These are phyloP conservation scores for Plasmodium berghei DNA, from an alignment of 169 alveolate species.

Conservation along the genomic window DNA sequence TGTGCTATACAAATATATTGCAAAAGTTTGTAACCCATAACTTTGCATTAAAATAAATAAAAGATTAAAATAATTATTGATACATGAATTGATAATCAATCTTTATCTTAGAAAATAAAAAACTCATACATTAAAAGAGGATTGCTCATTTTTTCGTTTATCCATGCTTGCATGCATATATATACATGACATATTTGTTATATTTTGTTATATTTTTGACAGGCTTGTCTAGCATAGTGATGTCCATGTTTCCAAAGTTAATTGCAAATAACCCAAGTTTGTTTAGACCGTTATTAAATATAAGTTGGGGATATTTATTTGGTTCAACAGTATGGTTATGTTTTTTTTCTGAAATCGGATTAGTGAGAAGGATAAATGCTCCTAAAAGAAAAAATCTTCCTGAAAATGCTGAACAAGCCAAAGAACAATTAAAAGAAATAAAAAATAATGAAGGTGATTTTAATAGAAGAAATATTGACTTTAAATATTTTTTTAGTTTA, in stretches of 20 bases:
- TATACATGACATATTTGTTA: not conserved
- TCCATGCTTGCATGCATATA: not conserved
- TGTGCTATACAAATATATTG: not conserved
- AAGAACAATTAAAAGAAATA: constrained; percentile 44
- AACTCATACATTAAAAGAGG: not conserved
- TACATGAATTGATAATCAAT: not conserved
- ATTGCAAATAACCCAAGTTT: constrained; percentile 70
- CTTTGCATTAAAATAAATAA: not conserved
- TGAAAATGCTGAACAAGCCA: constrained; percentile 63
- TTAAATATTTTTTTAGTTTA: constrained; percentile 60
- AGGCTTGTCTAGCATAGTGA: constrained; percentile 60
- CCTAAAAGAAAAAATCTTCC: constrained; percentile 21
- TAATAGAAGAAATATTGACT: constrained; percentile 50
- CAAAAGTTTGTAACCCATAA: not conserved
- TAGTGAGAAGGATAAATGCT: constrained; percentile 24
- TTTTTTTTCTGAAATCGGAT: constrained; percentile 61
- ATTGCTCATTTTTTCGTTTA: not conserved
- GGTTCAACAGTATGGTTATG: constrained; percentile 84
- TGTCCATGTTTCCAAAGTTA: constrained; percentile 77
- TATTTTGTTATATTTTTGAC: not conserved
- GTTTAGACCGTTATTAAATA: constrained; percentile 80
- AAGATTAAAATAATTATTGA: not conserved
- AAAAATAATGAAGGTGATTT: constrained; percentile 30
- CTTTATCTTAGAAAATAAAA: not conserved
- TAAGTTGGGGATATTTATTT: constrained; percentile 86